phyloP scores from a whole-genome alignment of 345 rosid genomes.

The Viola odorata region DNA sequence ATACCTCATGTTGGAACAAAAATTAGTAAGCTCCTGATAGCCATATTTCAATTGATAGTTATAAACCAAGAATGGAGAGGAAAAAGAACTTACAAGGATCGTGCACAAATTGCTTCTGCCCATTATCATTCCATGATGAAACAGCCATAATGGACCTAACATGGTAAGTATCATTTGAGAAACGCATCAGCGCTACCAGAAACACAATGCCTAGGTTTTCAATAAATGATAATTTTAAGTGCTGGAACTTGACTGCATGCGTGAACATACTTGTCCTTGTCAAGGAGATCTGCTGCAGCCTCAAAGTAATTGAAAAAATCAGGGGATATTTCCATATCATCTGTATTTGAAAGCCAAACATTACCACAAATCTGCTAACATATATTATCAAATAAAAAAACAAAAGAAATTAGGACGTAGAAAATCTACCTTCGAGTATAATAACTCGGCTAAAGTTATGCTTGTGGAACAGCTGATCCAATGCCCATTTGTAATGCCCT shows the following conservation, averaged over 20 bases:
- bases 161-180: conserved; percentile 5
- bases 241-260: conserved; percentile 11
- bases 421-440: conserved; percentile 77
- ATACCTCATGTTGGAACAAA: too few species aligned
- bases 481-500: conserved; percentile 98
- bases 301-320: conserved; percentile 96
- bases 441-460: conserved; percentile 75
- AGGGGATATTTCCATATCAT: conserved; percentile 98
- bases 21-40: too few species aligned
- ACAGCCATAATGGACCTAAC: conserved; percentile 95
- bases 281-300: conserved; percentile 86
- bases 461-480: conserved; percentile 80
- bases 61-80: background rate
- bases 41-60: too few species aligned
- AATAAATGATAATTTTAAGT: background rate
- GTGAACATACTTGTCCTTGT: conserved; percentile 73
- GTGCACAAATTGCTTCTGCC: conserved; percentile 93
- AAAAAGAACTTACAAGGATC: conserved; percentile 67
- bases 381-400: background rate
- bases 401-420: background rate
- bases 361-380: background rate
- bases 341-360: conserved; percentile 44
- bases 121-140: conserved; percentile 99
- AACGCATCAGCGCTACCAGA: background rate
- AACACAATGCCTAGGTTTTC: background rate